Conservation (phyloP, 2,329 filamentous ascomycete genomes). For the Exophiala bonariae region DNA sequence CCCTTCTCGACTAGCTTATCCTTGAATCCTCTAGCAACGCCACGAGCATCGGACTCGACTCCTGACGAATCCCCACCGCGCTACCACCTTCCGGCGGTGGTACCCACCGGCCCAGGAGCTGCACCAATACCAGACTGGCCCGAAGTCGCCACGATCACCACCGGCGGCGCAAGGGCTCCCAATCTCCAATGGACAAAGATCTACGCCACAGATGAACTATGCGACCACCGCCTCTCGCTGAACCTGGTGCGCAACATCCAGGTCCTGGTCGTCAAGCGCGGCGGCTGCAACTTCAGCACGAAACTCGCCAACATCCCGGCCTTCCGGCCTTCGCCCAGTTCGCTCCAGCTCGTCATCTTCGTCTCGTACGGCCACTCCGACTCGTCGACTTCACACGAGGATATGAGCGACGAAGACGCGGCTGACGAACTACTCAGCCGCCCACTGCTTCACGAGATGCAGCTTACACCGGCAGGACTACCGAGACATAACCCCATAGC, state of each 20-base stretch:
- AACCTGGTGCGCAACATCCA: conserved; percentile 61
- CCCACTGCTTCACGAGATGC: conserved; percentile 74
- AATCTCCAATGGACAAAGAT: conserved; percentile 68
- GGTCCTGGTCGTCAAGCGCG: conserved; percentile 77
- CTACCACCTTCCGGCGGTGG: conserved; percentile 46
- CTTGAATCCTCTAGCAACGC: conserved; percentile 3
- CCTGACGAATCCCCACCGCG: conserved; percentile 3
- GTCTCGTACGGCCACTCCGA: conserved; percentile 60
- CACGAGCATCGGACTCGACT: conserved; percentile 1
- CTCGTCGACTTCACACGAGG: conserved; percentile 29
- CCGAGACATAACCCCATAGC: conserved; percentile 71
- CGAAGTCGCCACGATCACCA: conserved; percentile 39
- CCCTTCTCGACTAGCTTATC: conserved; percentile 19
- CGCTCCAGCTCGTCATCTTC: conserved; percentile 79
- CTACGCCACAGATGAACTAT: conserved; percentile 71
- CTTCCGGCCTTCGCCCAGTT: conserved; percentile 60
- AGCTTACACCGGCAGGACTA: conserved; percentile 70
- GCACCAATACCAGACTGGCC: conserved; percentile 67
- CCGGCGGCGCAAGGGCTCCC: conserved; percentile 30
- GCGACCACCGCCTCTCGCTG: conserved; percentile 53
- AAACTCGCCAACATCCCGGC: conserved; percentile 85
- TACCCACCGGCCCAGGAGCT: conserved; percentile 55
- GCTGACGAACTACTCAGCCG: too few relatives aligned
- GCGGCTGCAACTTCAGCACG: conserved; percentile 77
- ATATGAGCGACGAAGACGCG: conserved; percentile 37